phyloP scores from a whole-genome alignment of 345 rosid species.

The Arabidopsis thaliana region TAIR10.1 NC_003070.9:6290001-6290500 shows the following conservation, averaged over 20 bases:
- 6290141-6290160: neutral
- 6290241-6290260: constrained; percentile 81
- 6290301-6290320: constrained; percentile 78
- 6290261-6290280: constrained; percentile 73
- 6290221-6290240: constrained; percentile 15
- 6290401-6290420: constrained; percentile 14
- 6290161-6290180: constrained; percentile 8
- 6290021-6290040: constrained; percentile 81
- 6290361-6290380: neutral
- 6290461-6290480: neutral
- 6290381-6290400: neutral
- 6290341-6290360: constrained; percentile 9
- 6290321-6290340: constrained; percentile 53
- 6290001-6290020: constrained; percentile 47
- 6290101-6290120: constrained; percentile 51
- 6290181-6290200: constrained; percentile 21
- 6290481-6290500: neutral
- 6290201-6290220: constrained; percentile 26
- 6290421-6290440: constrained; percentile 18
- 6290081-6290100: constrained; percentile 82
- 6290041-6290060: constrained; percentile 84
- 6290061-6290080: constrained; percentile 95
- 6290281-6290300: constrained; percentile 76
- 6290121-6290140: constrained; percentile 7
- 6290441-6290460: neutral